phyloP scores from a whole-genome alignment of 129 eudicot genomes.

The Scalesia atractyloides region DNA sequence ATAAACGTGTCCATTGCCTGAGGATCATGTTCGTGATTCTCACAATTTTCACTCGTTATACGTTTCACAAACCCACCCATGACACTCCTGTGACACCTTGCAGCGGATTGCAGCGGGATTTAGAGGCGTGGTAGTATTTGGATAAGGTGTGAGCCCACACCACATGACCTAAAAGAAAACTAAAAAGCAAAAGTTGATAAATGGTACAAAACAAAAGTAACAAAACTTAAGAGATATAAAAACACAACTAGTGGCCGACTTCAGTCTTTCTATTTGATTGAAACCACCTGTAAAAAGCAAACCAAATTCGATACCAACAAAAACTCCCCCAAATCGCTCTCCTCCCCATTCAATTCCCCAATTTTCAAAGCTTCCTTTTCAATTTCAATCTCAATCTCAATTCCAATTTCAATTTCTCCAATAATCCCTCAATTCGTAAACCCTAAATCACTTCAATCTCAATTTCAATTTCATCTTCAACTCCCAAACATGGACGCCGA shows the following conservation, averaged over 20 bases:
- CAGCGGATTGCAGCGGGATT: no score
- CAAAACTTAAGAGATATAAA: no score
- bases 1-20: no score
- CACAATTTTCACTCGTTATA: no score
- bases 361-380: not conserved
- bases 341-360: slow-evolving; percentile 5
- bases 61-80: no score
- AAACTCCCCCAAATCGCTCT: slow-evolving; percentile 29
- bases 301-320: slow-evolving; percentile 20
- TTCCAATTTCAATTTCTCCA: slow-evolving; percentile 7
- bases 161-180: no score
- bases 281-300: slow-evolving; percentile 15
- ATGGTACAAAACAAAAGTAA: not conserved
- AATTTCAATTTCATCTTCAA: slow-evolving; percentile 15
- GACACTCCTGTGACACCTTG: no score
- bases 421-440: slow-evolving; percentile 17
- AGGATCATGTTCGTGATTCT: no score
- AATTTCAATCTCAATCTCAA: not conserved
- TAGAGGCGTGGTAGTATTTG: no score
- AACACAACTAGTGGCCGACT: slow-evolving; percentile 27
- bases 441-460: slow-evolving; percentile 38
- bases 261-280: slow-evolving; percentile 12
- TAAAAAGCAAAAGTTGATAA: not conserved
- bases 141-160: no score
- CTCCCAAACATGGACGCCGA: slow-evolving; percentile 67